Base-by-base conservation (phyloP, 2,329 filamentous ascomycete species). In the Macrophomina phaseolina region DNA sequence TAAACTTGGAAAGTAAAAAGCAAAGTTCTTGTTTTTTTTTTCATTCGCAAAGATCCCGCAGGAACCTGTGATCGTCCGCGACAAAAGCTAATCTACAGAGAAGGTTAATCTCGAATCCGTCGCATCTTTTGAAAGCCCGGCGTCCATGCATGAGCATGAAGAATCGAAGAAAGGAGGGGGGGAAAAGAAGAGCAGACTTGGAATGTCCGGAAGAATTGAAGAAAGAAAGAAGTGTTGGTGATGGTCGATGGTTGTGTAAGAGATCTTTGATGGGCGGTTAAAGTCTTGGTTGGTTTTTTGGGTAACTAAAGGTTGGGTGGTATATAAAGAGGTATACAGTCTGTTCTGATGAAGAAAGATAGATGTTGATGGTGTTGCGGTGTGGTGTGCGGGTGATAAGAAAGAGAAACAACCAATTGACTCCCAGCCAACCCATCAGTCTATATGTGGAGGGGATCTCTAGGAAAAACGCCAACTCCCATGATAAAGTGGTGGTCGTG, bases 311-410 rank as follows among this genome's bases (percentile, higher is more conserved):
- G 14, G 56, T n/a, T 48, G 56, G 40, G 56, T 61, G 56, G 56
- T 61, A 61, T 61, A 61, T 61, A 61, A 61, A 61, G 56, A 61
- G 56, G 56, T 61, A 48, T 61, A 46, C 56, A 61, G 48, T 61
- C 56, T 61, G 56, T 61, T 53, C 56, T 60, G 56, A 48, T 36
- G 56, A 61, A 61, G 56, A 61, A 45, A 48, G 55, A 61, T 36
- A 32, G 34, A 61, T 48, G 42, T 40, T 48, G 56, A 32, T 58
- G 56, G 40, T 23, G 42, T 32, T 45, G 28, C 28, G 40, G 56
- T 34, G 30, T 38, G 36, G 7, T 7, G 30, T 51, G 48, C 48
- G 55, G 51, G 49, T 56, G 52, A 45, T 12, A 34, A 34, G 38
- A 48, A 61, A 61, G 45, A 60, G 38, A 61, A 40, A 61, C 56